Base-by-base conservation (phyloP, 345 rosid genomes). In the Isatis tinctoria region DNA sequence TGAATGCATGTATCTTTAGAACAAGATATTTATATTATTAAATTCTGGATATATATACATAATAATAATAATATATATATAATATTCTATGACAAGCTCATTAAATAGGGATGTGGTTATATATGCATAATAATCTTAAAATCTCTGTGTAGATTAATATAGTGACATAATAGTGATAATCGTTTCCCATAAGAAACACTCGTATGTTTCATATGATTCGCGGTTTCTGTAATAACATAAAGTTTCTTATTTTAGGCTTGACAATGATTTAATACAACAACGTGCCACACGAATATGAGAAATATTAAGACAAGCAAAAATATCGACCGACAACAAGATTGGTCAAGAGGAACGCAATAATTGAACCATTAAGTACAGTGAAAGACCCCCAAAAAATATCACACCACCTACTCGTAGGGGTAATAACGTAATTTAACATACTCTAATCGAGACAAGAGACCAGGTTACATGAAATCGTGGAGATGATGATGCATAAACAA, bases 381-480 rank as follows among this genome's bases (percentile, higher is more conserved):
- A 53, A 41, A 52, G 6, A 62, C 41, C 64, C 51, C 32, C 28
- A 62, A 45, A 64, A 69, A 70, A 26, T 17, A 76, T 36, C 44
- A 48, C 27, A 39, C 12, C 66, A 70, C 59, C 70, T 70, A 69
- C 52, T 47, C 20, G 7, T 59, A 68, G 49, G 60, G 65, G 26
- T 47, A 36, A 45, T 35, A 28, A 30, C 18, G 70, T 32, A 69
- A n/a, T 8, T 68, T 33, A 61, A 60, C 18, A 28, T 48, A 28
- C 14, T 20, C n/a, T n/a, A n/a, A 32, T 53, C 16, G 66, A 47
- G 75, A 63, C 70, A 76, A 47, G 60, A 51, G 70, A 63, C 79
- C 75, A 76, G 65, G 53, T 54, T 63, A 45, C 71, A 70, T 63
- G 60, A 54, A 69, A 69, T 41, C 14, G 30, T 43, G 80, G 70